Base-by-base conservation (phyloP, 257 asterid species). In the Nicotiana paniculata region DNA sequence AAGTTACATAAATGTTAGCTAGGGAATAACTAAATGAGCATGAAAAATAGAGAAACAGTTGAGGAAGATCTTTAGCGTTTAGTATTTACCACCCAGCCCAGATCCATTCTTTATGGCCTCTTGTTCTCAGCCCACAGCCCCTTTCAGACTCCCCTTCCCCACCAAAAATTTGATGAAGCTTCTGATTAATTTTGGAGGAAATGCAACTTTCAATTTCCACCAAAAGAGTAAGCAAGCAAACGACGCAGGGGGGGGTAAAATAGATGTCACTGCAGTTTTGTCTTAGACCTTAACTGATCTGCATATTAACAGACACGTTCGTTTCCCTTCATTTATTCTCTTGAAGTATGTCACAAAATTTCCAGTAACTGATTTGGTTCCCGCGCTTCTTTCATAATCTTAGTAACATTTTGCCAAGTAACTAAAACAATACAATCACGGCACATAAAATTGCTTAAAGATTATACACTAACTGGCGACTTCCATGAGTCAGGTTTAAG, bases 41-140 rank as follows among this genome's bases (percentile, higher is more conserved):
- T 48, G 79, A 7, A 8, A 51, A 5, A 74, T 48, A 26, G 43
- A 72, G 61, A 74, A 61, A 35, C 33, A 70, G 35, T 70, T 70
- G 35, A 69, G 35, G 9, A 3, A 74, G 26, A 74, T 51, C 15
- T 7, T 48, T 26, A 48, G 79, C 26, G 79, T 26, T 74, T 7
- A 74, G 79, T 62, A 74, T 48, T 74, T 24, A 74, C 79, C 43
- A 74, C 63, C 63, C 79, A 74, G 46, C 79, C 79, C 43, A 6
- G 1, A 24, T 28, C 28, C 16, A 2, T 51, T 51, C 24, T 74
- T 74, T 74, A 12, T 17, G 79, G 26, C 26, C 9, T 51, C 37
- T 74, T 58, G 11, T 26, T 74, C 63, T 74, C 63, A 51, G 15
- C 62, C 43, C 43, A 26, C 63, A 1, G 26, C 43, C 63, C 24